Evolutionary conservation across 2,329 filamentous ascomycete species (phyloP).

Genomic region (Ascochyta clinopodiicola): DNA sequence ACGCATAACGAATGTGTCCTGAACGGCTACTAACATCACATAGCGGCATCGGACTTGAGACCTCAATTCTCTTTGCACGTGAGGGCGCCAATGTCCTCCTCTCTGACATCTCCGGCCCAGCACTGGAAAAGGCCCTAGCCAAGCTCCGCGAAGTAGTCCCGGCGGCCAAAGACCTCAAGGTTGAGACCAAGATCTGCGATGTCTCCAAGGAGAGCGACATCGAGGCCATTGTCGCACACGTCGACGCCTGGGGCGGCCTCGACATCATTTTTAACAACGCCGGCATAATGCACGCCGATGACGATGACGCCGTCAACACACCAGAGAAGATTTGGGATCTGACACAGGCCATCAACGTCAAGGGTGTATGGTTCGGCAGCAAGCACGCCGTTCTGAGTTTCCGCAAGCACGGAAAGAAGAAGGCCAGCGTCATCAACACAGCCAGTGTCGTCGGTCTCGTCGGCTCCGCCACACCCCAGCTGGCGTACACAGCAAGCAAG

Average conservation of each 20-base stretch:
- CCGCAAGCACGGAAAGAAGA: conserved; percentile 78
- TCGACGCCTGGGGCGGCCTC: conserved; percentile 85
- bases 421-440: conserved; percentile 88
- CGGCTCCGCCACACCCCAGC: conserved; percentile 84
- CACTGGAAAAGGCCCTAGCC: conserved; percentile 75
- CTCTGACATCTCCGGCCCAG: conserved; percentile 81
- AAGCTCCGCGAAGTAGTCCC: conserved; percentile 79
- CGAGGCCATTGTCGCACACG: conserved; percentile 72
- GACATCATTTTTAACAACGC: conserved; percentile 98
- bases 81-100: conserved; percentile 88
- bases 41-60: conserved; percentile 93
- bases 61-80: conserved; percentile 83
- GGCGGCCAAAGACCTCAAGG: conserved; percentile 50
- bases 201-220: conserved; percentile 87
- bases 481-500: conserved; percentile 94
- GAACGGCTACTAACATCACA: conserved; percentile 22
- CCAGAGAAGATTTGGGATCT: conserved; percentile 93
- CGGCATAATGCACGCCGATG: conserved; percentile 88
- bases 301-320: conserved; percentile 73
- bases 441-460: conserved; percentile 88
- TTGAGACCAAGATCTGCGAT: conserved; percentile 73
- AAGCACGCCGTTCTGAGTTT: conserved; percentile 88
- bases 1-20: neutral
- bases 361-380: conserved; percentile 96
- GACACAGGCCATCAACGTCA: conserved; percentile 93